phyloP scores from a whole-genome alignment of 2,329 filamentous ascomycete species.

The Elsinoe perseae region DNA sequence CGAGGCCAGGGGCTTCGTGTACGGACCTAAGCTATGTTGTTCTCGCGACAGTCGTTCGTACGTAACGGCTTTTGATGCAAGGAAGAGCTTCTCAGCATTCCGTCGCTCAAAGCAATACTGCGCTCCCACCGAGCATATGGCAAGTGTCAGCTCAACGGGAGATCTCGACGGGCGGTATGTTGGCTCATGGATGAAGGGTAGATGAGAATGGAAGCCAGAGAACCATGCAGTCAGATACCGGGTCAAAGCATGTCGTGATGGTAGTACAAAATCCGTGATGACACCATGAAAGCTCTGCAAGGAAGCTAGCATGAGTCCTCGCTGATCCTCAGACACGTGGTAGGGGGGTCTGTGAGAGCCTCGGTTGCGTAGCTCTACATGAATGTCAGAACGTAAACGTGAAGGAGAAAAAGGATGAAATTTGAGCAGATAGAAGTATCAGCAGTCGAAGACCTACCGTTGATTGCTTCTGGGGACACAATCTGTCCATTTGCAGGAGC shows the following conservation, averaged over 20 bases:
- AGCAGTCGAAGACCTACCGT: constrained; percentile 3
- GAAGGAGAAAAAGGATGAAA: not conserved
- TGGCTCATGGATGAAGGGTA: constrained; percentile 29
- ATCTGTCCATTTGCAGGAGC: constrained; percentile 8
- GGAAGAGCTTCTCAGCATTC: constrained; percentile 27
- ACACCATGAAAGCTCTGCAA: not conserved
- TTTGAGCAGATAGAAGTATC: not conserved
- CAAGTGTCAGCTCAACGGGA: constrained; percentile 28
- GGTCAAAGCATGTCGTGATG: not conserved
- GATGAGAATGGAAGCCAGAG: constrained; percentile 27
- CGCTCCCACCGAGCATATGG: constrained; percentile 30
- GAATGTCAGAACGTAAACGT: not conserved
- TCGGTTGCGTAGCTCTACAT: not conserved
- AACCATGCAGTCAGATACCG: constrained; percentile 9
- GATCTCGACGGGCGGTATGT: constrained; percentile 29
- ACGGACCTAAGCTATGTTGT: not conserved
- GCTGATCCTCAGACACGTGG: constrained; percentile 2
- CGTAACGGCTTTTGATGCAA: constrained; percentile 26
- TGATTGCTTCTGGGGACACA: not conserved
- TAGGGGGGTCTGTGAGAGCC: not conserved
- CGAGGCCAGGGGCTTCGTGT: not conserved
- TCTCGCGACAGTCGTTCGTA: not conserved
- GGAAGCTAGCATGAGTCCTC: not conserved
- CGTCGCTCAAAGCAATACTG: constrained; percentile 30
- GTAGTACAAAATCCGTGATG: not conserved